Conservation (phyloP, 371 early-diverging fungal species). For the Amoeboradix gromovi region DNA sequence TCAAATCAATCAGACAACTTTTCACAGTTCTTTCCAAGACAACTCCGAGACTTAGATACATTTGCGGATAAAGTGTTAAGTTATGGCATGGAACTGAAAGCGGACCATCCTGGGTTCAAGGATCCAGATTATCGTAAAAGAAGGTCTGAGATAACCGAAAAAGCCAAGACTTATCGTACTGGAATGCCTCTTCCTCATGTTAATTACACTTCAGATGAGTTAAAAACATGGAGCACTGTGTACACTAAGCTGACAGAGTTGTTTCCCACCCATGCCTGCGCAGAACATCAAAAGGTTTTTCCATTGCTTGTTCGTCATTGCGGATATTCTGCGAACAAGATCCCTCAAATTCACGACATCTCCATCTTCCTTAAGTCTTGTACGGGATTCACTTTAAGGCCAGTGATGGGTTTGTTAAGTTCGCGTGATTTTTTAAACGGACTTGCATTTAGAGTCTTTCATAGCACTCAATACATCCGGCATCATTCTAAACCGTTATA, state of each 20-base stretch:
- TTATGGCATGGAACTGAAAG: constrained; percentile 40
- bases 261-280: constrained; percentile 61
- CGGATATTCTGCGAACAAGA: constrained; percentile 45
- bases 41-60: constrained; percentile 59
- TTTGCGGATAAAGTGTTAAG: constrained; percentile 72
- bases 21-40: constrained; percentile 93
- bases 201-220: constrained; percentile 49
- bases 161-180: constrained; percentile 44
- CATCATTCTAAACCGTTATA: constrained; percentile 67
- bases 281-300: constrained; percentile 63
- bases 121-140: constrained; percentile 58
- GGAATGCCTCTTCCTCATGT: constrained; percentile 55
- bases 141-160: constrained; percentile 49
- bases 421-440: constrained; percentile 80
- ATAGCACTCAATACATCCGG: constrained; percentile 83
- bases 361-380: constrained; percentile 70
- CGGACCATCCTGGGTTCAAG: constrained; percentile 30
- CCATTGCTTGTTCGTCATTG: constrained; percentile 72
- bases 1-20: too few relatives aligned
- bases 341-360: constrained; percentile 67
- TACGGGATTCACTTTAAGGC: constrained; percentile 77
- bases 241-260: constrained; percentile 39
- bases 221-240: constrained; percentile 51
- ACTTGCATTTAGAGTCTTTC: constrained; percentile 89
- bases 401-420: constrained; percentile 75